Evolutionary conservation across 2,329 filamentous ascomycete species (phyloP).

Genomic region (Rosellinia necatrix): DNA sequence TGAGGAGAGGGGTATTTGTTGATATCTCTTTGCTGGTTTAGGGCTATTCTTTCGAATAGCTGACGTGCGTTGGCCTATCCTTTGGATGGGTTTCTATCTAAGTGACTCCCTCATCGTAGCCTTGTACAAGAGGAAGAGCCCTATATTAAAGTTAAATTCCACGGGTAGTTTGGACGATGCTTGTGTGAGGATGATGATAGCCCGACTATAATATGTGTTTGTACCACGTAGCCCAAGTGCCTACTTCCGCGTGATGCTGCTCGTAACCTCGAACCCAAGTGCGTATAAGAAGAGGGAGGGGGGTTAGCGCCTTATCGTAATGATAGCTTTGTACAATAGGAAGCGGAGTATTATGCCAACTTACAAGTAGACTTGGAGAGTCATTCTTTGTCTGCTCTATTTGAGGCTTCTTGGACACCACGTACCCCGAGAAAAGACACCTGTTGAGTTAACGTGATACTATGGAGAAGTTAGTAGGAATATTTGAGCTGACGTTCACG

Average conservation of each 20-base stretch:
- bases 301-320: too few species aligned
- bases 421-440: background rate
- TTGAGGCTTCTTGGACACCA: background rate
- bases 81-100: background rate
- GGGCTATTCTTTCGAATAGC: background rate
- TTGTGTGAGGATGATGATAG: background rate
- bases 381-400: slow-evolving; percentile 1
- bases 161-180: background rate
- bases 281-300: too few species aligned
- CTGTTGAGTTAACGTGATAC: background rate
- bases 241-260: background rate
- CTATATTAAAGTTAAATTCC: background rate
- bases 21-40: background rate
- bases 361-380: background rate
- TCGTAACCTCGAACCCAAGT: too few species aligned
- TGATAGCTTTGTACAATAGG: background rate
- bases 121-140: background rate
- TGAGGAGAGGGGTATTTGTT: background rate
- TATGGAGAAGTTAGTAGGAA: background rate
- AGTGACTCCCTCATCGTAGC: background rate
- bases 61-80: too few species aligned
- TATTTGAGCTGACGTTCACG: background rate
- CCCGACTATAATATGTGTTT: background rate
- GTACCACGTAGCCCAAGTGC: background rate
- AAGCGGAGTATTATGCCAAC: background rate